A percentile compares a stretch with the other conserved stretches of the same genome.
These are phyloP conservation scores for Cylindrodendrum hubeiense DNA, from an alignment of 2,329 filamentous ascomycete species.

Conservation along the genomic window DNA sequence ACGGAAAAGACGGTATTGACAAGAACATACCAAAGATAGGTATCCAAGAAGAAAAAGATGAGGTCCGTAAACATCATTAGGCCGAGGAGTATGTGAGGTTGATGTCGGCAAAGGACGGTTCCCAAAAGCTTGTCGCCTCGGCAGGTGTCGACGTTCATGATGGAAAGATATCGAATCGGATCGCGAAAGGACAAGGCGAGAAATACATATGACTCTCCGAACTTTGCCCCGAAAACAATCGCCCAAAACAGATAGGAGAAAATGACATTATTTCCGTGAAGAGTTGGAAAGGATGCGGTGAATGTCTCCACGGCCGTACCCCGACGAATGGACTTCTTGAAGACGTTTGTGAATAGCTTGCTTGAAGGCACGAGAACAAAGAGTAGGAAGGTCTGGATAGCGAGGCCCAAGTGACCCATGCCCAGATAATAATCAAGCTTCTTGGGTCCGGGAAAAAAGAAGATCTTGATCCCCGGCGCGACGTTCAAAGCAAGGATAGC, in stretches of 20 bases:
- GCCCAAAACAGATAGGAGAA: conserved; percentile 98
- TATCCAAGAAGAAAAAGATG: conserved; percentile 98
- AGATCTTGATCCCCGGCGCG: conserved; percentile 88
- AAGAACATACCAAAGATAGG: conserved; percentile 97
- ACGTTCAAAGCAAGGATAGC: conserved; percentile 84
- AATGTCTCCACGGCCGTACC: conserved; percentile 99
- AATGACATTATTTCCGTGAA: conserved; percentile 93
- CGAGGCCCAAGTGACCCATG: conserved; percentile 94
- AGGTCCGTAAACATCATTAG: conserved; percentile 96
- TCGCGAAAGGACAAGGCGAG: conserved; percentile 93
- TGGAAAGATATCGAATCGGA: conserved; percentile 87
- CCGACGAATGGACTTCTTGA: conserved; percentile 89
- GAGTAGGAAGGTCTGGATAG: conserved; percentile 87
- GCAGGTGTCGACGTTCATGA: conserved; percentile 83
- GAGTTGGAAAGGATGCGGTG: conserved; percentile 90
- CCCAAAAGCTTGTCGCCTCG: conserved; percentile 77
- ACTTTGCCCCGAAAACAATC: conserved; percentile 89
- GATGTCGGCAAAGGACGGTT: conserved; percentile 78
- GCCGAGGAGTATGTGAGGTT: conserved; percentile 85
- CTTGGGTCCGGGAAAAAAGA: conserved; percentile 64
- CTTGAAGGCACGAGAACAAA: conserved; percentile 96
- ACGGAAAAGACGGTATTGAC: conserved; percentile 95
- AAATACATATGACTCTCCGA: conserved; percentile 94
- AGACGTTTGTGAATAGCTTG: conserved; percentile 93
- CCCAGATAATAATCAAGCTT: conserved; percentile 77